phyloP scores from a whole-genome alignment of 164 flowering plant species.

The Chimonanthus praecox region DNA sequence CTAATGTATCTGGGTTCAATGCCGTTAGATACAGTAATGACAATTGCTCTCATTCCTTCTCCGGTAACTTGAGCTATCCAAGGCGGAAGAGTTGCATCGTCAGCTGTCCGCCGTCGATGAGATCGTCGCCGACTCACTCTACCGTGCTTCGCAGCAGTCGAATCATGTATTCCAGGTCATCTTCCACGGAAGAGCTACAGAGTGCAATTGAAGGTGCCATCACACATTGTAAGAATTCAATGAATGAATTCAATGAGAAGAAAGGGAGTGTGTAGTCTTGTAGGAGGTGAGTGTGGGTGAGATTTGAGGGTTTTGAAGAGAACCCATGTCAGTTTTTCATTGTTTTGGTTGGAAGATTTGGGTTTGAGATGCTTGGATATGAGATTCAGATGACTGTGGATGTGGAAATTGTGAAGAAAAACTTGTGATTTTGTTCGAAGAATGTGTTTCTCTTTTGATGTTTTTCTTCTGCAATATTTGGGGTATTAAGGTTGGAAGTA shows the following conservation, averaged over 20 bases:
- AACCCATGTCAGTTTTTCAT: not conserved
- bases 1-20: not conserved
- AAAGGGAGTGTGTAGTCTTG: slow-evolving; percentile 5
- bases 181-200: slow-evolving; percentile 96
- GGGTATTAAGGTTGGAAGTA: not conserved
- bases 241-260: slow-evolving; percentile 34
- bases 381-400: not conserved
- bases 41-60: slow-evolving; percentile 52
- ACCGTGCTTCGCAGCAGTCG: slow-evolving; percentile 38
- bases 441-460: not conserved
- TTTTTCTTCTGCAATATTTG: not conserved
- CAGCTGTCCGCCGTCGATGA: slow-evolving; percentile 91
- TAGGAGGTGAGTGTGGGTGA: not conserved
- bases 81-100: slow-evolving; percentile 38
- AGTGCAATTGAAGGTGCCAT: slow-evolving; percentile 97
- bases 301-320: not conserved
- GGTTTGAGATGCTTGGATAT: not conserved
- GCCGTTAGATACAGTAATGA: not conserved
- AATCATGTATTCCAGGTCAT: slow-evolving; percentile 19
- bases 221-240: slow-evolving; percentile 90
- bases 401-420: not conserved
- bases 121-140: slow-evolving; percentile 89
- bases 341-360: not conserved
- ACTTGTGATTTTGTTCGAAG: not conserved
- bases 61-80: slow-evolving; percentile 72